Evolutionary conservation across 306 rosid species (phyloP).

Genomic region (Purshia tridentata): DNA sequence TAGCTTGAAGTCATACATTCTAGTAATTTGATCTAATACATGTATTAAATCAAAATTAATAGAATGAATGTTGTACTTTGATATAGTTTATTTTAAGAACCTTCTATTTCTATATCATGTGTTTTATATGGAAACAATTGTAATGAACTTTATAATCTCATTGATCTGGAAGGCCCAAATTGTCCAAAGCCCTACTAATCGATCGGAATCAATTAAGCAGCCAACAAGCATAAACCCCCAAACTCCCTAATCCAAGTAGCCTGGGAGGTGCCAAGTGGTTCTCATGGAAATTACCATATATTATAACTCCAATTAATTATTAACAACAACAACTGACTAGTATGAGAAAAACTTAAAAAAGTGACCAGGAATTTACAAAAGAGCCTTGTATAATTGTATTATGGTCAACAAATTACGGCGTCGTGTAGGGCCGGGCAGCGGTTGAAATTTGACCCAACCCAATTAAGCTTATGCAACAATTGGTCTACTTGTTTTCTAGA

Average conservation of each 20-base stretch:
- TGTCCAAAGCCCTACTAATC: no score
- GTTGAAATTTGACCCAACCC: slow-evolving; percentile 14
- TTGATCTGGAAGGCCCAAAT: no score
- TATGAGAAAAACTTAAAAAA: not conserved
- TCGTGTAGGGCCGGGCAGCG: not conserved
- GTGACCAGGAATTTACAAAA: not conserved
- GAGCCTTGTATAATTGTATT: not conserved
- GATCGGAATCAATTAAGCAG: not conserved
- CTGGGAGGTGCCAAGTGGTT: not conserved
- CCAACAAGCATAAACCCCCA: not conserved
- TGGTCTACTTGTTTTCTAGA: no score
- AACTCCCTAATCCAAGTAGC: not conserved
- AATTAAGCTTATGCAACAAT: no score
- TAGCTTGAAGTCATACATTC: not conserved
- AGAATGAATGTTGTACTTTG: no score
- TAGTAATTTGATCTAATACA: not conserved
- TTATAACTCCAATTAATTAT: not conserved
- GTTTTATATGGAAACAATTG: no score
- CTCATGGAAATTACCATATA: not conserved
- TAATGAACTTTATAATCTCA: no score
- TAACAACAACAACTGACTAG: not conserved
- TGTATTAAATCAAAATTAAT: no score
- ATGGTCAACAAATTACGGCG: not conserved
- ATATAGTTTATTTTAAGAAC: no score
- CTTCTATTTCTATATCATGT: no score